Conservation (phyloP, 345 rosid genomes). For the Barbarea vulgaris region DNA sequence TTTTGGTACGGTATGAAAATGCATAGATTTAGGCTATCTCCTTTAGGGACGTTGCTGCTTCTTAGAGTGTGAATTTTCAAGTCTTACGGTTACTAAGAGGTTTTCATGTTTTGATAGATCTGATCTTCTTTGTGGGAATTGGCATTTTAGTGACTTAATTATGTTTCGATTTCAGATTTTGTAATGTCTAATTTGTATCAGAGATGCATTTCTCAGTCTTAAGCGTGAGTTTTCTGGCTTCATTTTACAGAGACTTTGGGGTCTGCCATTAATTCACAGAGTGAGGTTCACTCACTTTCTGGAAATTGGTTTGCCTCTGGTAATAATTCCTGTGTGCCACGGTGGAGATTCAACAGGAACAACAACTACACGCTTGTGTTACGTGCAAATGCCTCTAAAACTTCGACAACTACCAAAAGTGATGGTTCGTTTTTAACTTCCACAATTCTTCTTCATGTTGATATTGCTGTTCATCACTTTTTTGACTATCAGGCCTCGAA, state of each 20-base stretch:
- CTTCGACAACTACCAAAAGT: constrained; percentile 49
- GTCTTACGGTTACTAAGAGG: not conserved
- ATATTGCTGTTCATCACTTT: not conserved
- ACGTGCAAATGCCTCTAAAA: constrained; percentile 54
- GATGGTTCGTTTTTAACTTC: constrained; percentile 51
- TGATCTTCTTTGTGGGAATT: not conserved
- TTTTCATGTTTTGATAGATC: constrained; percentile 1
- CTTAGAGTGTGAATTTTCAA: not conserved
- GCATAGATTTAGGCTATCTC: not conserved
- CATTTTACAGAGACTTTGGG: constrained; percentile 48
- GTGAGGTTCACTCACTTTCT: constrained; percentile 30
- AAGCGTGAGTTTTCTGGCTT: not conserved
- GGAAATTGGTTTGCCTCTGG: constrained; percentile 43
- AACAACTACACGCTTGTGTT: constrained; percentile 37
- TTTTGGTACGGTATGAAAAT: not conserved
- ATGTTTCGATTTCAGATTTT: constrained; percentile 19
- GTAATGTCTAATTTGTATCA: constrained; percentile 12
- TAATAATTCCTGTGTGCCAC: constrained; percentile 39
- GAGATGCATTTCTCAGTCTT: constrained; percentile 12
- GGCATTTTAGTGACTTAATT: not conserved
- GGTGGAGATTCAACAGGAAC: constrained; percentile 43
- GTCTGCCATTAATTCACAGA: constrained; percentile 30
- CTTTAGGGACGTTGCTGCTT: not conserved
- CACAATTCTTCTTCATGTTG: not conserved
- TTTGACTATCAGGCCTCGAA: not conserved